Evolutionary conservation across 768 basidiomycete genomes (phyloP), one percentile per base, ranked within the genome.

Genomic region (Cystofilobasidium capitatum): DNA sequence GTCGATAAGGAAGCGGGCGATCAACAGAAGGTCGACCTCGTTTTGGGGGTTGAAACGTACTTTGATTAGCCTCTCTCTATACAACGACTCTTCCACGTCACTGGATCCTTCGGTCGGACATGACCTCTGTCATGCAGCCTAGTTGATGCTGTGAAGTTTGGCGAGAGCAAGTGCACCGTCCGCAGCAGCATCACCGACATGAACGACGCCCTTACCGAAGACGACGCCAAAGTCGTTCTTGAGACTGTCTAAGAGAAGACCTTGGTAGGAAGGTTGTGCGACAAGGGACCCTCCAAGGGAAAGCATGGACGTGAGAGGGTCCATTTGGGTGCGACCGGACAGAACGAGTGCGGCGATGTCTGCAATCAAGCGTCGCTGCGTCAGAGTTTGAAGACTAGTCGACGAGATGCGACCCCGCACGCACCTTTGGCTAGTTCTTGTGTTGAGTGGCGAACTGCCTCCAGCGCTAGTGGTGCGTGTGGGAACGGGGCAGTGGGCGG

Each of bases 271-370:
- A 1, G 45, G 37, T 24, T 67, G 66, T 12, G 45, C 66, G 37
- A 62, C 49, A n/a, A 67, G 66, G 5, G 59, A 61, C 3, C 66
- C 66, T 9, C 66, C 66, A 9, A 61, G 40, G 2, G 36, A 47
- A 20, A 67, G 66, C 51, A 67, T 67, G 37, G 66, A 61, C 14
- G 31, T 35, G 12, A 26, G 10, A 2, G 66, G 66, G 22, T 67
- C 66, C 37, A 67, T 47, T 17, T 54, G 54, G 3, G 66, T 45
- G 24, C 47, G 47, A 20, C 40, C 29, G 13, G 59, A 37, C 2
- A 26, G 7, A 33, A 62, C 36, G 26, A 62, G 60, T 1, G 45
- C 31, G 2, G 59, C 49, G 42, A 67, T 61, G 29, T 61, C 58
- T 59, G 42, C 24, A 35, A 13, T 22, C 3, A 24, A 26, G 55